phyloP scores from a whole-genome alignment of 257 asterid species.

The Ocimum tenuiflorum region DNA sequence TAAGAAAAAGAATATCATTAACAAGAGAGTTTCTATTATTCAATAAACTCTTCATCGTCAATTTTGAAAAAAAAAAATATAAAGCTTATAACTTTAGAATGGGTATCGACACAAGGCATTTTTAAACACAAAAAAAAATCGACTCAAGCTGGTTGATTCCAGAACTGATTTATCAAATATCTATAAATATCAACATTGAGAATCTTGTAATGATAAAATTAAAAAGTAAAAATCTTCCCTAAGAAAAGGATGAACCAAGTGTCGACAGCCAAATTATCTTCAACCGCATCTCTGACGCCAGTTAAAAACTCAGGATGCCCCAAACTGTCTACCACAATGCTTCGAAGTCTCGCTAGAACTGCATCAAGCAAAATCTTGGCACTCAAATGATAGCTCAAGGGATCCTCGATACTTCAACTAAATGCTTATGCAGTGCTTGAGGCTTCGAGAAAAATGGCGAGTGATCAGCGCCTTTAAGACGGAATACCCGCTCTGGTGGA shows the following conservation, averaged over 20 bases:
- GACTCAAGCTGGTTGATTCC: no score
- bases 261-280: neutral
- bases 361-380: neutral
- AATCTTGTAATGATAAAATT: neutral
- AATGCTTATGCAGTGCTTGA: conserved; percentile 74
- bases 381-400: conserved; percentile 16
- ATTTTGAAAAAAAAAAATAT: no score
- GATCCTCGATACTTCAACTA: conserved; percentile 72
- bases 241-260: no score
- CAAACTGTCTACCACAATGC: conserved; percentile 10
- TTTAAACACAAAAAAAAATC: no score
- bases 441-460: conserved; percentile 97
- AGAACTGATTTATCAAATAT: no score
- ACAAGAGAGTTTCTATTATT: no score
- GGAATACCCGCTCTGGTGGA: conserved; percentile 70
- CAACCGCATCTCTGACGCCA: conserved; percentile 23
- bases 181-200: neutral
- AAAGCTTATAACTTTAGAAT: no score
- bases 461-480: conserved; percentile 87
- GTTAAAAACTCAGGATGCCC: conserved; percentile 22
- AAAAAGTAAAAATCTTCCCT: no score
- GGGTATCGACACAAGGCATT: no score
- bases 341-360: neutral
- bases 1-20: no score
- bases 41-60: no score